Conservation (phyloP, 805 yeast species). For the Torulaspora indica region DNA sequence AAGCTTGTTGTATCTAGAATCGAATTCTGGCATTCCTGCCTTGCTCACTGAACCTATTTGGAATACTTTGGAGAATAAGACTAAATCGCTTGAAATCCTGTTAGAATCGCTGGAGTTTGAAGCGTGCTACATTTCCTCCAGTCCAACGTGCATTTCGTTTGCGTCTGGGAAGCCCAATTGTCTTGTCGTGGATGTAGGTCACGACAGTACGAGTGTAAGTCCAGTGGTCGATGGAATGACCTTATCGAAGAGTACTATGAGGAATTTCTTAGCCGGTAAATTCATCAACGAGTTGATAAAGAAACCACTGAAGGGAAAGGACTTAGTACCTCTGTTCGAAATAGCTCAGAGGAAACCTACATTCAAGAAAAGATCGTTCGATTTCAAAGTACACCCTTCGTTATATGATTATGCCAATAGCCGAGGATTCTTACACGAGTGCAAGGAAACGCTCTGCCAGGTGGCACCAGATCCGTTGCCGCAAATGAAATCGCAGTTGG, state of each 20-base stretch:
- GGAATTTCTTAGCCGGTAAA: constrained; percentile 70
- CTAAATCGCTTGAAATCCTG: constrained; percentile 63
- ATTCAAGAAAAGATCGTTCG: constrained; percentile 26
- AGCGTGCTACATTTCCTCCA: constrained; percentile 73
- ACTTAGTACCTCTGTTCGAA: constrained; percentile 33
- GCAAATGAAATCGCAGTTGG: constrained; percentile 27
- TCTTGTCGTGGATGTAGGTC: constrained; percentile 81
- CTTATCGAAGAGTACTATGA: constrained; percentile 60
- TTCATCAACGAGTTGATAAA: constrained; percentile 41
- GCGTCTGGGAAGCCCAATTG: constrained; percentile 86
- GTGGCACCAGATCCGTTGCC: constrained; percentile 35
- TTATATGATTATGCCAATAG: constrained; percentile 54
- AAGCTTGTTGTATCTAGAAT: constrained; percentile 45
- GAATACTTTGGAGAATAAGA: constrained; percentile 65
- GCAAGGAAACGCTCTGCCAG: constrained; percentile 66
- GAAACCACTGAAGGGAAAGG: constrained; percentile 34
- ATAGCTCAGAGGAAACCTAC: constrained; percentile 33
- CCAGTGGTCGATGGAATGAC: constrained; percentile 83
- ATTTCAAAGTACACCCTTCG: constrained; percentile 39
- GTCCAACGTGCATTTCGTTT: constrained; percentile 85
- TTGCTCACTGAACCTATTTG: constrained; percentile 84
- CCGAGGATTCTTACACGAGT: constrained; percentile 55
- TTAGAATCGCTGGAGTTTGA: constrained; percentile 68
- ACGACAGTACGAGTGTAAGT: constrained; percentile 68
- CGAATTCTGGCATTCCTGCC: constrained; percentile 47